Evolutionary conservation across 768 basidiomycete species (phyloP).

Genomic region (Lactifluus volemus): DNA sequence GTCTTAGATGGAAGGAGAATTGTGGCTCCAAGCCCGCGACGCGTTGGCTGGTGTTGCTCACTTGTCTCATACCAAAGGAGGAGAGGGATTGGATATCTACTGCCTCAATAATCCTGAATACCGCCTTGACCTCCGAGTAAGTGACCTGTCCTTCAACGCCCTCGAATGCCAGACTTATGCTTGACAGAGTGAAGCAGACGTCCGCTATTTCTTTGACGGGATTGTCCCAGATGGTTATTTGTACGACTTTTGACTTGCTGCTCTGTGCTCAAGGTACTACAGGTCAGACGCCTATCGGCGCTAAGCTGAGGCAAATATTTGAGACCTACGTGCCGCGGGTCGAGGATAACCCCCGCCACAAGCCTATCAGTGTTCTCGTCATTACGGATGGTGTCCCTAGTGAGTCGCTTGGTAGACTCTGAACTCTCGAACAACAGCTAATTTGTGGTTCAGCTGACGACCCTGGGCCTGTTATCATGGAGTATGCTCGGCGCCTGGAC

Average conservation of each 20-base stretch:
- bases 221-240: conserved; percentile 12
- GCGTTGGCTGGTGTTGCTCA: conserved; percentile 36
- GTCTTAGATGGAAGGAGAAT: conserved; percentile 32
- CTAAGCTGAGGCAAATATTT: conserved; percentile 31
- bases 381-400: conserved; percentile 36
- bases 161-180: background rate
- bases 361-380: conserved; percentile 30
- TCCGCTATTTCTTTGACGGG: conserved; percentile 6
- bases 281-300: conserved; percentile 33
- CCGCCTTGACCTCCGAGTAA: conserved; percentile 20
- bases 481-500: conserved; percentile 25
- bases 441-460: conserved; percentile 19
- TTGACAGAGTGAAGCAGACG: conserved; percentile 8
- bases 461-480: conserved; percentile 18
- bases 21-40: conserved; percentile 34
- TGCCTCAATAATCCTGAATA: conserved; percentile 30
- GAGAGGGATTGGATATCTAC: conserved; percentile 34
- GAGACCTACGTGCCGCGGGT: conserved; percentile 29
- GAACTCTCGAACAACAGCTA: background rate
- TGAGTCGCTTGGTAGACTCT: conserved; percentile 18
- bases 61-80: conserved; percentile 29
- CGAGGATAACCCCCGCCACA: conserved; percentile 26
- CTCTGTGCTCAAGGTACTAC: conserved; percentile 15
- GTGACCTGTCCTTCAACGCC: conserved; percentile 22
- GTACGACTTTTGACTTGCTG: no score